phyloP scores from a whole-genome alignment of 108 stramenopile species.

The Cylindrotheca closterium region DNA sequence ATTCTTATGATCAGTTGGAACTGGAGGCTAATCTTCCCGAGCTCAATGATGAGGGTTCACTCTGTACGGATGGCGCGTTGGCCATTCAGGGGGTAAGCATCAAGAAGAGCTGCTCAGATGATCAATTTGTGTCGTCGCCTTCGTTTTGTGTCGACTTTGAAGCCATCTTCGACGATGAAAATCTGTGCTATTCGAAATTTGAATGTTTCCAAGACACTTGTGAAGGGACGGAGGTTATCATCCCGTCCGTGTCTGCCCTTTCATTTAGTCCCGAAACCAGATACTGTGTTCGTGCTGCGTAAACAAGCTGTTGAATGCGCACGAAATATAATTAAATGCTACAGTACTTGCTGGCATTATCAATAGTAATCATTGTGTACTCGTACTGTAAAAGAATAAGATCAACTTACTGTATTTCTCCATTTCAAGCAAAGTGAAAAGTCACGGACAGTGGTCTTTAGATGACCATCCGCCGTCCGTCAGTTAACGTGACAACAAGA shows the following conservation, averaged over 20 bases:
- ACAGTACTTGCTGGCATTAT: too few species aligned
- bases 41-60: neutral
- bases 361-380: too few species aligned
- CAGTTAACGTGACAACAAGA: too few species aligned
- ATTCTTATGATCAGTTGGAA: neutral
- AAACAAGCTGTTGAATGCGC: neutral
- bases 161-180: neutral
- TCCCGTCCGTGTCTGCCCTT: neutral
- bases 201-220: neutral
- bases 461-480: too few species aligned
- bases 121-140: neutral
- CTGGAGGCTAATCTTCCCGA: constrained; percentile 1
- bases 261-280: neutral
- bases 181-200: neutral
- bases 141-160: neutral
- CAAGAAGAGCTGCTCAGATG: neutral
- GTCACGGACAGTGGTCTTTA: too few species aligned
- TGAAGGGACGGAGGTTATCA: neutral
- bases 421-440: too few species aligned
- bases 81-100: constrained; percentile 3
- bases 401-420: too few species aligned
- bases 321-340: too few species aligned
- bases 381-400: too few species aligned
- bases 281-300: neutral
- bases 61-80: constrained; percentile 1